Percentiles rank a stretch among this genome's conserved stretches.
phyloP scores from a whole-genome alignment of 768 basidiomycete genomes.

The Suillus decipiens region DNA sequence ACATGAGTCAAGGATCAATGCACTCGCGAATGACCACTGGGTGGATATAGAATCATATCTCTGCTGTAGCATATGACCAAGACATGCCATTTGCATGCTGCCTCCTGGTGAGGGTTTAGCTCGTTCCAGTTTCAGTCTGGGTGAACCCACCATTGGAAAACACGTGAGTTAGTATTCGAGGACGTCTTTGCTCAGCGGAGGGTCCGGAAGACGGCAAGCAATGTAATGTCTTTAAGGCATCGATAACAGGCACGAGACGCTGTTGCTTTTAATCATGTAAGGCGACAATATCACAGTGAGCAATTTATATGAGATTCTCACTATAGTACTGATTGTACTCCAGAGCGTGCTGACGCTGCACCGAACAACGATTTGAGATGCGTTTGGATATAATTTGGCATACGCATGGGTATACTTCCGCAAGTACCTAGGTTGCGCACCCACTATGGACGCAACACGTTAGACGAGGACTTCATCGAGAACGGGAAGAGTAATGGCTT shows the following conservation, averaged over 20 bases:
- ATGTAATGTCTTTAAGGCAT: constrained; percentile 24
- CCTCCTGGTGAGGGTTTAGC: constrained; percentile 19
- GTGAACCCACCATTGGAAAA: constrained; percentile 29
- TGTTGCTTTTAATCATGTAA: constrained; percentile 17
- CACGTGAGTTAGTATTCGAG: constrained; percentile 28
- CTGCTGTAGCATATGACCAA: constrained; percentile 21
- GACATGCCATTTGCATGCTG: constrained; percentile 18
- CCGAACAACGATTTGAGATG: constrained; percentile 30
- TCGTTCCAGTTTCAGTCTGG: not conserved
- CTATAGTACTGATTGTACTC: constrained; percentile 14
- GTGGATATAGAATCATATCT: constrained; percentile 18
- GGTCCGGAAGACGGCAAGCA: constrained; percentile 17
- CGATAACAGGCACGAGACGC: constrained; percentile 22
- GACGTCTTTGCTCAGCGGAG: constrained; percentile 1
- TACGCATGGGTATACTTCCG: constrained; percentile 26
- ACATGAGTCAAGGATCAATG: constrained; percentile 27
- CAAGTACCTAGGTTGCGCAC: constrained; percentile 25
- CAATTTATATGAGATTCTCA: constrained; percentile 3
- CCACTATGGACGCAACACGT: constrained; percentile 21
- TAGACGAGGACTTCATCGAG: not conserved
- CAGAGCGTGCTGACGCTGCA: constrained; percentile 22
- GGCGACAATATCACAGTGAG: not conserved
- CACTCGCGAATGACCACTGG: constrained; percentile 13
- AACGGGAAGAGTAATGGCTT: no score
- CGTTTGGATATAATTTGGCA: constrained; percentile 25